Percentiles rank a stretch among this genome's conserved stretches.
phyloP scores from a whole-genome alignment of 495 filamentous ascomycete genomes.

The Immersiella caudata region DNA sequence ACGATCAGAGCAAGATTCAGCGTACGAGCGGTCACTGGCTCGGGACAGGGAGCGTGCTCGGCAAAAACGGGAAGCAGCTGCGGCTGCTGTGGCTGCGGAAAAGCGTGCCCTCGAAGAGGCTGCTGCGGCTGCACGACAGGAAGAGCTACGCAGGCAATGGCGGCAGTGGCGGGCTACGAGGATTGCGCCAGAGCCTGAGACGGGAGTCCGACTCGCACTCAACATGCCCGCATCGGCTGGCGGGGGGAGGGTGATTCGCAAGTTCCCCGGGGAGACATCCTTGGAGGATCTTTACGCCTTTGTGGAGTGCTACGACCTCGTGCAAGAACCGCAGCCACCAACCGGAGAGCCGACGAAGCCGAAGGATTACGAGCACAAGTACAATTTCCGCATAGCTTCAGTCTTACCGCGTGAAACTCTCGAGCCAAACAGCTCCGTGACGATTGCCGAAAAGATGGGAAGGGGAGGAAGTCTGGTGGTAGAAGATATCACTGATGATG shows the following conservation, averaged over 20 bases:
- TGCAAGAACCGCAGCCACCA: conserved; percentile 44
- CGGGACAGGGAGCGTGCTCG: conserved; percentile 81
- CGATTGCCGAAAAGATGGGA: conserved; percentile 72
- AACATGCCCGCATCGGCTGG: conserved; percentile 70
- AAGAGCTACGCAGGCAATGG: conserved; percentile 69
- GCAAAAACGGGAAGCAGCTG: conserved; percentile 72
- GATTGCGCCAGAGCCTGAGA: conserved; percentile 68
- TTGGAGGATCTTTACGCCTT: conserved; percentile 95
- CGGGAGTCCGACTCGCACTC: conserved; percentile 75
- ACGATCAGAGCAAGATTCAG: conserved; percentile 81
- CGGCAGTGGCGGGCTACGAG: conserved; percentile 73
- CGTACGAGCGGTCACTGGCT: conserved; percentile 89
- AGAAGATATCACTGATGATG: conserved; percentile 52
- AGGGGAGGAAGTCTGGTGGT: conserved; percentile 87
- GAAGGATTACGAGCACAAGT: conserved; percentile 72
- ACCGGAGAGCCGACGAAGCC: conserved; percentile 56
- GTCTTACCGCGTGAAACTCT: conserved; percentile 81
- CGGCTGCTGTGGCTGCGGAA: conserved; percentile 62
- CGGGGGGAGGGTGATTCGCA: conserved; percentile 67
- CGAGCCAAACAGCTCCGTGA: conserved; percentile 63
- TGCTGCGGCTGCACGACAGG: conserved; percentile 61
- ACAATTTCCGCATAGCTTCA: conserved; percentile 77
- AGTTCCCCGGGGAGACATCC: conserved; percentile 63
- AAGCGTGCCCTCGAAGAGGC: conserved; percentile 59
- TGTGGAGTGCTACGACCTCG: conserved; percentile 83